These are phyloP conservation scores for Saccharomycopsis fibuligera DNA, from an alignment of 805 yeast species.

Conservation along the genomic window DNA sequence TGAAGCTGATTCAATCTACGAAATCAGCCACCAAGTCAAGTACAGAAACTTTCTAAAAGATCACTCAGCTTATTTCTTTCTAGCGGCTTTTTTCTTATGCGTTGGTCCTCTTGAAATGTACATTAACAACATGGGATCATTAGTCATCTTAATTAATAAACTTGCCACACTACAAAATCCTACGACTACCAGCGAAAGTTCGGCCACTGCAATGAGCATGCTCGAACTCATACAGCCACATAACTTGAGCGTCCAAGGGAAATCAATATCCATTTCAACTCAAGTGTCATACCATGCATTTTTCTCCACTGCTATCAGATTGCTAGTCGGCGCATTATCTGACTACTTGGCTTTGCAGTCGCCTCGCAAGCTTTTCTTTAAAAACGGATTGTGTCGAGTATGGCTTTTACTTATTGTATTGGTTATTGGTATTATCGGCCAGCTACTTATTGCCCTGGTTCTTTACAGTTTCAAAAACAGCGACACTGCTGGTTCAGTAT, in stretches of 20 bases:
- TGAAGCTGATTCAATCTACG: conserved; percentile 71
- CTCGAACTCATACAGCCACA: neutral
- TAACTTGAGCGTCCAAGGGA: neutral
- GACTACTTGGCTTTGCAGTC: conserved; percentile 43
- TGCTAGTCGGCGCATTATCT: conserved; percentile 59
- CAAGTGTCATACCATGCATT: conserved; percentile 59
- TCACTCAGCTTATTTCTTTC: conserved; percentile 55
- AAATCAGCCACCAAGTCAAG: conserved; percentile 9
- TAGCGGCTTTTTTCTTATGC: conserved; percentile 55
- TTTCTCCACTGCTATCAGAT: conserved; percentile 64
- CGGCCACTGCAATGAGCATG: neutral
- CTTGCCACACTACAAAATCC: conserved; percentile 1
- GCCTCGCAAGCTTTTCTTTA: conserved; percentile 12
- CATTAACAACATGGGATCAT: conserved; percentile 75
- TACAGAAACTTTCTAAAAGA: conserved; percentile 36
- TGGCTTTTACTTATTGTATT: conserved; percentile 30
- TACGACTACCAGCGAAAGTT: neutral
- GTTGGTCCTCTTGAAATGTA: conserved; percentile 84
- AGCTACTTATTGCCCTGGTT: conserved; percentile 23
- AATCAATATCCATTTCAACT: conserved; percentile 26
- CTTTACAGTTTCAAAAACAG: neutral
- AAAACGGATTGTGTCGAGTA: conserved; percentile 26
- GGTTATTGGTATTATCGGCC: conserved; percentile 32
- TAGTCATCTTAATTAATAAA: conserved; percentile 39
- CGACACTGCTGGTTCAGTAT: conserved; percentile 19